These are phyloP conservation scores for Posidonia oceanica DNA, from an alignment of 116 monocot species.

Conservation along the genomic window DNA sequence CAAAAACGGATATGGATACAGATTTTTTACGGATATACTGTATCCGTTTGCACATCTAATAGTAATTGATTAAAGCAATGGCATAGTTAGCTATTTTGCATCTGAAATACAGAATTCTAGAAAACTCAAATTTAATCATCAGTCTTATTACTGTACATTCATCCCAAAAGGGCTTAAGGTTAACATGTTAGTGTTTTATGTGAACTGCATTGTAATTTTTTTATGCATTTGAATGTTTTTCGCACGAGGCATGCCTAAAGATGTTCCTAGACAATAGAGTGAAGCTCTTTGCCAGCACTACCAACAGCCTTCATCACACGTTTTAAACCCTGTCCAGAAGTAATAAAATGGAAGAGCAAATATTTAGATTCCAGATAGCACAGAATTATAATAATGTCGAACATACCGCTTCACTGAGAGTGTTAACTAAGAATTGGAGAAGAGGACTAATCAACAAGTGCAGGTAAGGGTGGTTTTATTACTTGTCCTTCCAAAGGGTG, in stretches of 20 bases:
- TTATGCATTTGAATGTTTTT: background rate
- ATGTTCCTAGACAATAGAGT: constrained; percentile 61
- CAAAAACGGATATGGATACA: too few species aligned
- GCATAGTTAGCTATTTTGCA: background rate
- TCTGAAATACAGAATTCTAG: too few species aligned
- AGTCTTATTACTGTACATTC: background rate
- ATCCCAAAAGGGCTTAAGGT: background rate
- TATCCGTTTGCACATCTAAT: too few species aligned
- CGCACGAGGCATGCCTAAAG: constrained; percentile 42
- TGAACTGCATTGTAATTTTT: too few species aligned
- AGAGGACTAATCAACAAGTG: too few species aligned
- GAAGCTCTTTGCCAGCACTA: constrained; percentile 76
- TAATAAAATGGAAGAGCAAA: constrained; percentile 1
- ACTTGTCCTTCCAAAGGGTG: too few species aligned
- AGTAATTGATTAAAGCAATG: background rate
- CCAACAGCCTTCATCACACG: constrained; percentile 60
- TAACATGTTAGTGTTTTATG: too few species aligned
- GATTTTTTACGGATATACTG: too few species aligned
- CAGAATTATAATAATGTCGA: background rate
- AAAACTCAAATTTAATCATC: too few species aligned
- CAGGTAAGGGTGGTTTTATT: too few species aligned
- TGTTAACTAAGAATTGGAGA: constrained; percentile 87
- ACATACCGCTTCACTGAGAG: constrained; percentile 83
- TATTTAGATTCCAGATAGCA: background rate
- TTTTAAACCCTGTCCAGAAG: constrained; percentile 62